Conservation (phyloP, 2,329 filamentous ascomycete genomes). For the Chaetomium olivaceum region DNA sequence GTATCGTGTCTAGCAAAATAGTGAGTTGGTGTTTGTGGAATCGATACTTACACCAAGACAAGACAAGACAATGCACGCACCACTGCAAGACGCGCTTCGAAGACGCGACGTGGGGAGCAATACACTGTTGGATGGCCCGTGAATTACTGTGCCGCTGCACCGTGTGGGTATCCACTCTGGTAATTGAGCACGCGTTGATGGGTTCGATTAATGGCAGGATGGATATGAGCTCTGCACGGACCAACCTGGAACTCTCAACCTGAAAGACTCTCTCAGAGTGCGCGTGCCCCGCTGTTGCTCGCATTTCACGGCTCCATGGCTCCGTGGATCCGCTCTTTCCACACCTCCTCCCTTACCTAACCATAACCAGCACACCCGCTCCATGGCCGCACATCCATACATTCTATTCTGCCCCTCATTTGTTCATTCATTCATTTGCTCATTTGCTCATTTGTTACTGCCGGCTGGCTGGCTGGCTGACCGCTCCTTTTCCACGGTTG, state of each 20-base stretch:
- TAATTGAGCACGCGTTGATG: background rate
- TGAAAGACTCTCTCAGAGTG: too few species aligned
- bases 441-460: background rate
- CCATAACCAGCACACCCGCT: background rate
- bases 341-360: too few species aligned
- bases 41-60: background rate
- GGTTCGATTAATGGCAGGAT: too few species aligned
- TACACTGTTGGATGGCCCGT: constrained; percentile 9
- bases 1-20: constrained; percentile 12
- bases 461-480: background rate
- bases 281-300: background rate
- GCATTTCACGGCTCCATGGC: background rate
- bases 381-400: background rate
- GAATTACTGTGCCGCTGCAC: background rate
- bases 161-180: background rate
- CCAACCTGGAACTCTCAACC: too few species aligned
- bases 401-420: background rate
- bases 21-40: constrained; percentile 19
- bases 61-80: background rate
- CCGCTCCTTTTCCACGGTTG: background rate
- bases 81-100: constrained; percentile 27
- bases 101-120: constrained; percentile 26
- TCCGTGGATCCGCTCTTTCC: too few species aligned
- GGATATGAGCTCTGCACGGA: background rate
- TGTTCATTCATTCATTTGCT: background rate